Base-by-base conservation (phyloP, 2,329 filamentous ascomycete genomes). In the Diatrype stigma region DNA sequence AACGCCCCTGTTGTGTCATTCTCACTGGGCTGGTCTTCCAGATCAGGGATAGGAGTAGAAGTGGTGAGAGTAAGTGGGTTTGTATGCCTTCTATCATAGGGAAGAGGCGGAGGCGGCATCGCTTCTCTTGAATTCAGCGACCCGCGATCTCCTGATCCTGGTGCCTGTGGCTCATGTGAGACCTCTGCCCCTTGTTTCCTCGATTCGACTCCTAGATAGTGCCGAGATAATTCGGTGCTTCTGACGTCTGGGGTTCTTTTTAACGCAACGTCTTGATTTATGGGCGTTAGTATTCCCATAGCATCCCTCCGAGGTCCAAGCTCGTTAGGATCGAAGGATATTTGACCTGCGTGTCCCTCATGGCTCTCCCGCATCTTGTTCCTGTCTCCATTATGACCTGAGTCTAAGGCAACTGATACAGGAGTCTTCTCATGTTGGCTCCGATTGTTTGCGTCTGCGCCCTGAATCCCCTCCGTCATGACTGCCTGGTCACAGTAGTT, bases 21-120 rank as follows among this genome's bases (percentile, higher is more conserved):
- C 10, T 44, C 11, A n/a, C 16, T 44, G 6, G 12, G 40, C 6
- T 23, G 26, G 10, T 30, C 26, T 30, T 30, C 26, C n/a, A n/a
- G n/a, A n/a, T n/a, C n/a, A n/a, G n/a, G n/a, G 10, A 30, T 10
- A 30, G 26, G 26, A 30, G 6, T 30, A 30, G 3, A 16, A n/a
- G 26, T 35, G 7, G 6, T 3, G 23, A 22, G 19, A 14, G 19
- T 12, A 38, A n/a, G 21, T 47, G 22, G 42, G 34, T 6, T n/a
- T 32, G 19, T 6, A 37, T 14, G 16, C 2, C 38, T 47, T 49
- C 23, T 54, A 30, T 42, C 16, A 40, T 17, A 16, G 35, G 65
- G 63, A 14, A 63, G 40, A n/a, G 62, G 60, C 28, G 65, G 65
- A 22, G 65, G 65, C 14, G 65, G 65, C 64, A 67, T 67, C 38